Conservation (phyloP, 768 basidiomycete genomes). For the Collybiopsis confluens region DNA sequence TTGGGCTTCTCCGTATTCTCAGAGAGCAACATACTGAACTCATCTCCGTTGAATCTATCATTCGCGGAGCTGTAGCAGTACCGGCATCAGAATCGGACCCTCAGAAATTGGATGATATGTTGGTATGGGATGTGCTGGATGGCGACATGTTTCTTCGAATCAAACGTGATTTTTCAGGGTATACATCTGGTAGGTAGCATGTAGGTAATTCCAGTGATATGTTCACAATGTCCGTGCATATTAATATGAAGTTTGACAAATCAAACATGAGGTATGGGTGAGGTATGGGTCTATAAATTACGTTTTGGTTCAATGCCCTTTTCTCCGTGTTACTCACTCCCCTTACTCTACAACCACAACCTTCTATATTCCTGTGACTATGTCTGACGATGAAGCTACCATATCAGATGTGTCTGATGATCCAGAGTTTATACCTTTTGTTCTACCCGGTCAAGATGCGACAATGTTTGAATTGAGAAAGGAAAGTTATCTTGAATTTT, state of each 20-base stretch:
- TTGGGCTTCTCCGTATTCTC: background rate
- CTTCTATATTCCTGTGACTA: too few relatives aligned
- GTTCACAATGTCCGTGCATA: too few relatives aligned
- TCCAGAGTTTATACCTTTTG: background rate
- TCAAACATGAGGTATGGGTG: too few relatives aligned
- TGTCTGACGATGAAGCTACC: background rate
- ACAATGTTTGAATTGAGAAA: background rate
- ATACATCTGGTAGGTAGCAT: too few relatives aligned
- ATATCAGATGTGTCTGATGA: background rate
- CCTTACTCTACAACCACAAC: too few relatives aligned
- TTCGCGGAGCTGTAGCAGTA: constrained; percentile 13
- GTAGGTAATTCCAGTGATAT: too few relatives aligned
- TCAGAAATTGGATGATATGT: constrained; percentile 12
- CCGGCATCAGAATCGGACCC: background rate
- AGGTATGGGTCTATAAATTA: too few relatives aligned
- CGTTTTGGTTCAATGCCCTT: too few relatives aligned
- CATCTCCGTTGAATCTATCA: constrained; percentile 14
- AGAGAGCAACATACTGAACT: constrained; percentile 9
- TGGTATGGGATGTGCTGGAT: constrained; percentile 17
- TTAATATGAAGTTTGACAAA: too few relatives aligned
- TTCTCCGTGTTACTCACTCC: too few relatives aligned
- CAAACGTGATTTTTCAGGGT: background rate
- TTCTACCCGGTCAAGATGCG: background rate
- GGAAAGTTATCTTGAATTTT: background rate
- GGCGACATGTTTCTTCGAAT: constrained; percentile 14